Evolutionary conservation across 1,284 basidiomycete genomes (phyloP).

Genomic region (Cutaneotrichosporon cyanovorans): DNA sequence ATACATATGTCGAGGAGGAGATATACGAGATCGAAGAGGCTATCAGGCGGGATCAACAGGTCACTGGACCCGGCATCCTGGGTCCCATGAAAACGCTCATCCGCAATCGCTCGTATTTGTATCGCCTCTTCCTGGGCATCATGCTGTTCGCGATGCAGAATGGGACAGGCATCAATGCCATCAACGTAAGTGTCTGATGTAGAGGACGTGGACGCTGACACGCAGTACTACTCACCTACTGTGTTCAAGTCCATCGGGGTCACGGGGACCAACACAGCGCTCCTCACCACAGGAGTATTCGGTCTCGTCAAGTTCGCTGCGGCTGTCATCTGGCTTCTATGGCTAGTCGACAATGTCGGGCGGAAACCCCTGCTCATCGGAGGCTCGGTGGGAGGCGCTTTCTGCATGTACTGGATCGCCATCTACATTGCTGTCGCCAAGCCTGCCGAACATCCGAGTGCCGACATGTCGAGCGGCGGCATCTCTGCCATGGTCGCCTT

Average conservation of each 20-base stretch:
- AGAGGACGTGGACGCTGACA: background rate
- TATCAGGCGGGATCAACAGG: conserved; percentile 26
- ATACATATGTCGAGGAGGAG: conserved; percentile 45
- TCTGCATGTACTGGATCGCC: conserved; percentile 27
- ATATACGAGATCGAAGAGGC: conserved; percentile 24
- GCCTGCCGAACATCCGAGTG: conserved; percentile 15
- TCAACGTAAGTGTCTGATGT: conserved; percentile 22
- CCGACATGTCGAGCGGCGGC: conserved; percentile 25
- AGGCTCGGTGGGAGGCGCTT: conserved; percentile 12
- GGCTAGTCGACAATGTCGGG: conserved; percentile 35
- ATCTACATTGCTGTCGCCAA: conserved; percentile 29
- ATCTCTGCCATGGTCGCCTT: conserved; percentile 34
- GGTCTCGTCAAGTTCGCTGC: conserved; percentile 41
- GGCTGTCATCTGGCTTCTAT: conserved; percentile 25
- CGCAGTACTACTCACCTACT: conserved; percentile 24
- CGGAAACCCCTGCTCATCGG: conserved; percentile 23
- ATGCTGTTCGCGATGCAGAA: conserved; percentile 13
- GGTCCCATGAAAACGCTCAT: conserved; percentile 8
- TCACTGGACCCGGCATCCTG: conserved; percentile 3
- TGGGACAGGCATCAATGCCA: conserved; percentile 10
- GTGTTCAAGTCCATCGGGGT: conserved; percentile 43
- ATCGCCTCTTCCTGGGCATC: conserved; percentile 6
- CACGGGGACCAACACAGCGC: conserved; percentile 25
- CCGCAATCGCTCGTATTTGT: background rate
- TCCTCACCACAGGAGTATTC: conserved; percentile 44